Evolutionary conservation across 169 alveolate species (phyloP), one percentile per base, ranked within the genome.

Genomic region (Plasmodium relictum): DNA sequence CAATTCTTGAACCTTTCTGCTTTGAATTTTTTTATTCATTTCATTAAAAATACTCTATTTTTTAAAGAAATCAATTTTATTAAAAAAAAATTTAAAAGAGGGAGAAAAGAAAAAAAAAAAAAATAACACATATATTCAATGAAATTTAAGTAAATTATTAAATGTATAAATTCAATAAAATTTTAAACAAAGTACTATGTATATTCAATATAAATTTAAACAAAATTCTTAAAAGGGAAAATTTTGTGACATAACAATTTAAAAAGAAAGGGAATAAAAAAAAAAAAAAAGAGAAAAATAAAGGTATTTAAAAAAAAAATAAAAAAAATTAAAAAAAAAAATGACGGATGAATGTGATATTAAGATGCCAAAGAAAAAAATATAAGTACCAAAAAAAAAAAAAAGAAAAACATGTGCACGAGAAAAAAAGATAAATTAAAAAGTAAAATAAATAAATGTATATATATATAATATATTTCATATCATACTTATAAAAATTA

Each of bases 11-110:
- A 83, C 65, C 59, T 83, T 83, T 62, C 44, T 59, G 37, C 68
- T 83, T 68, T 58, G 73, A 66, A 39, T 44, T 58, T 68, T 68
- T 83, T 83, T 78, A 69, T 61, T 83, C 91, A 83, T 83, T 83
- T 68, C 58, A 24, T 69, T 31, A 31, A 31, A 31, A 31, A 31
- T 31, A 3, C 39, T 31, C 39, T 31, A 31, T 18, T 56, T 76
- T 44, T 63, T 76, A 50, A 37, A 62, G 10, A 44, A 65, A 76
- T 44, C 1, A 73, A 52, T 62, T 0, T 54, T 50, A 18, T 62
- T 44, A 24, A 63, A 41, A 42, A 76, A 44, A 45, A 16, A 24
- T 26, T 76, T 62, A 14, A 63, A 63, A 44, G 48, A 37, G 58
- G 48, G 39, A 74, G 59, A 39, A 44, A 31, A 44, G n/a, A 45